Evolutionary conservation across 2,329 filamentous ascomycete genomes (phyloP), one percentile per base, ranked within the genome.

Genomic region (Aspergillus sp.): DNA sequence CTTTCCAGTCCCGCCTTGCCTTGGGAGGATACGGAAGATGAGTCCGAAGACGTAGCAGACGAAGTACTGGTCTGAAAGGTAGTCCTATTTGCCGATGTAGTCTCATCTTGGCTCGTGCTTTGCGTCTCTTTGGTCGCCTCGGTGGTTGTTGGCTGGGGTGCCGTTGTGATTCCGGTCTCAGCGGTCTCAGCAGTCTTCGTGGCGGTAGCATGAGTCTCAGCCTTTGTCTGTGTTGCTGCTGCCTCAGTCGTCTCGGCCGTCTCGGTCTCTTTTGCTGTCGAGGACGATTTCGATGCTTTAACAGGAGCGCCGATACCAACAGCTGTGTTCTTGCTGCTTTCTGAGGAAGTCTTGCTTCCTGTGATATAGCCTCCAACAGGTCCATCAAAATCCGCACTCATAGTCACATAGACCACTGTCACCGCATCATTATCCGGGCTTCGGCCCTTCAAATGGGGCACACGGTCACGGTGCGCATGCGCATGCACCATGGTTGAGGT

Each of bases 361-460:
- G 82, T 83, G 13, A 75, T 74, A 66, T 80, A 83, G 61, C 81
- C 81, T 58, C 75, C 82, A 61, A 84, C 74, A 2, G 77, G 75
- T 25, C 82, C 83, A 15, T 76, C 73, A 64, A 85, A 86, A 41
- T 84, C 85, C 57, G 81, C 77, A 21, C 77, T 66, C 30, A 81
- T 76, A 0, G 84, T 86, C 49, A 84, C 77, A 70, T 85, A 83
- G 44, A 86, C 77, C 42, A 83, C 72, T 11, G 63, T 60, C 13
- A 71, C 59, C 60, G 60, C 51, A 32, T 60, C 59, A 21, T 65
- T 58, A 47, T 65, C 62, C 5, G 58, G 57, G 27, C 52, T 58
- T 44, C 67, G 57, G 36, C 52, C 60, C 58, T 71, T 63, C 57
- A 69, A 66, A 57, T 54, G 62, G 58, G 62, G 67, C 47, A 50